Evolutionary conservation across 225 moss, liverwort and hornwort genomes (phyloP).

Genomic region (Pleurozium schreberi): DNA sequence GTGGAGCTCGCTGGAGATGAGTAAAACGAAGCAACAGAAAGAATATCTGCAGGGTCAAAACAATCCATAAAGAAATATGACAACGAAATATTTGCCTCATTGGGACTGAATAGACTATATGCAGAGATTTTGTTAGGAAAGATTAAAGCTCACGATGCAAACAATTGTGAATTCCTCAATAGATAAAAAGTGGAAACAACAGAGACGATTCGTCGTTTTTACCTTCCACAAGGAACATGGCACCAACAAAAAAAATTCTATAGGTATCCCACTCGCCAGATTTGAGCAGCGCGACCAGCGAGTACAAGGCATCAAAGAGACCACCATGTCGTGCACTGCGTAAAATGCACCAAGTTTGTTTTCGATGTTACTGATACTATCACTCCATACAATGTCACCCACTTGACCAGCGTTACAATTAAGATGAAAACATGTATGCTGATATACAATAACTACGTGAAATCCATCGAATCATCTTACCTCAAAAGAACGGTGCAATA

Average conservation of each 20-base stretch:
- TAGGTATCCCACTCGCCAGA: constrained; percentile 69
- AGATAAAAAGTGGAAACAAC: background rate
- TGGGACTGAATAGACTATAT: background rate
- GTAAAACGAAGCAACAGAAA: constrained; percentile 69
- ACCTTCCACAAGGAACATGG: constrained; percentile 77
- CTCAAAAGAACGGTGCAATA: background rate
- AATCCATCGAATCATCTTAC: background rate
- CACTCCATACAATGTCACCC: background rate
- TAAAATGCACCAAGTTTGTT: constrained; percentile 2
- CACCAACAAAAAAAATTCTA: constrained; percentile 57
- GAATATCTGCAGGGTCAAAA: constrained; percentile 50
- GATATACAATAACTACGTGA: background rate
- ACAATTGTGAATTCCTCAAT: background rate
- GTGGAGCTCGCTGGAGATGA: constrained; percentile 36
- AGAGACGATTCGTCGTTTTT: background rate
- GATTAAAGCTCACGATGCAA: background rate
- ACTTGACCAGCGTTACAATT: background rate
- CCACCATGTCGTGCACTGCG: constrained; percentile 62
- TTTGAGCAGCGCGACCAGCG: constrained; percentile 61
- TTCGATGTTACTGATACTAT: background rate
- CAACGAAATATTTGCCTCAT: background rate
- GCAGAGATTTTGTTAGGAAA: background rate
- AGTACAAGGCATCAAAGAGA: constrained; percentile 69
- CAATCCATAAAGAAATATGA: background rate
- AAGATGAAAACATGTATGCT: background rate